phyloP scores from a whole-genome alignment of 116 monocot species.

The Posidonia oceanica region DNA sequence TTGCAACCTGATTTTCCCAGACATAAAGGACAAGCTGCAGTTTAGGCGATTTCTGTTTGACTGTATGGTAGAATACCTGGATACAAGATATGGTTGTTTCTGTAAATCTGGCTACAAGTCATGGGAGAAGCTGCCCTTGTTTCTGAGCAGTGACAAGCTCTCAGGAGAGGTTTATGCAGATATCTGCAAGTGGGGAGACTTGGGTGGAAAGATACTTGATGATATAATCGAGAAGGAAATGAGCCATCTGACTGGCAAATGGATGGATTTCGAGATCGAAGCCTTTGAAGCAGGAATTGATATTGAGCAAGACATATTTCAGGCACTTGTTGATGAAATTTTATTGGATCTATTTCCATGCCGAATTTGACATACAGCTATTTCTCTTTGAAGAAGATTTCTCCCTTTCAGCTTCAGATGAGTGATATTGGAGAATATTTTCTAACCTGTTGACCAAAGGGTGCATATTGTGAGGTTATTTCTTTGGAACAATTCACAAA shows the following conservation, averaged over 20 bases:
- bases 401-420: neutral
- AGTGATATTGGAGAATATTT: neutral
- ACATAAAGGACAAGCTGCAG: conserved; percentile 11
- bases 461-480: too few species aligned
- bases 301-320: conserved; percentile 42
- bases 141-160: conserved; percentile 25
- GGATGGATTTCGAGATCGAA: conserved; percentile 40
- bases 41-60: conserved; percentile 43
- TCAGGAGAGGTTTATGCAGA: conserved; percentile 20
- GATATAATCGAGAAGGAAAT: conserved; percentile 52
- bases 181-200: conserved; percentile 27
- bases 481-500: too few species aligned
- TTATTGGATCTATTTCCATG: conserved; percentile 29
- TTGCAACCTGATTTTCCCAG: neutral
- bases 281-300: conserved; percentile 37
- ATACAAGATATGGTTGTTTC: conserved; percentile 31
- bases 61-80: conserved; percentile 53
- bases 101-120: conserved; percentile 34
- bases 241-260: conserved; percentile 13
- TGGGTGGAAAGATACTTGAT: conserved; percentile 28
- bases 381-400: neutral
- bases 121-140: conserved; percentile 21
- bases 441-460: too few species aligned
- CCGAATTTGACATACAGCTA: neutral
- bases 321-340: conserved; percentile 44